These are phyloP conservation scores for Arabidopsis lyrata DNA, from an alignment of 441 rosid species.

Conservation along the genomic window DNA sequence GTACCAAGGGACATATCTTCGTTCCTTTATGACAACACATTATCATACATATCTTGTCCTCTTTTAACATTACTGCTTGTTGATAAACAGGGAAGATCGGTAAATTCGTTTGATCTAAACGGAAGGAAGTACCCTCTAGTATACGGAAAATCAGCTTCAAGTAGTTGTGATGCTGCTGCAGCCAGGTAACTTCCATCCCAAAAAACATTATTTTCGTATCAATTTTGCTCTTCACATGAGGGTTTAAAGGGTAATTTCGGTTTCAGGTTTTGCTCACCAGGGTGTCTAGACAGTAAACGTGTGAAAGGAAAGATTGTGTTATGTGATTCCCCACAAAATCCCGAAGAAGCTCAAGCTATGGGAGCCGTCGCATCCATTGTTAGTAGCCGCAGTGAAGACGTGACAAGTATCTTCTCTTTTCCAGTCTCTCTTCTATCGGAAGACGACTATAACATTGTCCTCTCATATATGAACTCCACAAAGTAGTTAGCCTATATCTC, in stretches of 20 bases:
- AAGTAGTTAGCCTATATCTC: conserved; percentile 33
- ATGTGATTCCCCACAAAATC: neutral
- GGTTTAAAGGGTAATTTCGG: neutral
- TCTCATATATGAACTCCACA: conserved; percentile 43
- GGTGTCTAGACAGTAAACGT: conserved; percentile 43
- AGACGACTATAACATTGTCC: conserved; percentile 14
- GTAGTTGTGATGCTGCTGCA: neutral
- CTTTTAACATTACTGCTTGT: neutral
- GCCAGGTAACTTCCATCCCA: conserved; percentile 39
- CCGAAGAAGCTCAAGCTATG: conserved; percentile 25
- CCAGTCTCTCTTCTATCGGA: conserved; percentile 41
- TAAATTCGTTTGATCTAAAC: conserved; percentile 48
- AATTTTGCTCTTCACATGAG: neutral
- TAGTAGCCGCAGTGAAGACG: neutral
- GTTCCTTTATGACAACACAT: neutral
- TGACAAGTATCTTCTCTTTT: conserved; percentile 36
- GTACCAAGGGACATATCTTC: conserved; percentile 26
- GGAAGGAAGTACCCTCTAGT: conserved; percentile 49
- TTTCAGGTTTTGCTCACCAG: conserved; percentile 37
- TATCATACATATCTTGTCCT: neutral
- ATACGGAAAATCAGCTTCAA: conserved; percentile 42
- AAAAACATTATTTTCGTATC: neutral
- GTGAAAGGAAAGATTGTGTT: conserved; percentile 56
- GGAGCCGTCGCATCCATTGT: conserved; percentile 49
- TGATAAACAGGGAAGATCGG: conserved; percentile 53